phyloP scores from a whole-genome alignment of 192 early-diverging fungal species.

The Chytriomyces hyalinus region DNA sequence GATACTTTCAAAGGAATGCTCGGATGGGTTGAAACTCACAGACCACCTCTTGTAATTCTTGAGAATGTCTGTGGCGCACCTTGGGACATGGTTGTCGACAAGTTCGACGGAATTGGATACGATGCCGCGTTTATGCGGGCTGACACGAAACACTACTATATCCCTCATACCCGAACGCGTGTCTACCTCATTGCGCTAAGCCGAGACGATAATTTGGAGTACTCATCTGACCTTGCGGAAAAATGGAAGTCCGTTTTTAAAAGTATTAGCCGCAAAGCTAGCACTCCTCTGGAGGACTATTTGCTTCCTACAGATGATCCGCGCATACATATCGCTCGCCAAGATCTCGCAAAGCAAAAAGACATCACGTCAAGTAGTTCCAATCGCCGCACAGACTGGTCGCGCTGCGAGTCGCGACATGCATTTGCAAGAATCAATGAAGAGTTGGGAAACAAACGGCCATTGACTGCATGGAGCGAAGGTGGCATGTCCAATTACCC shows the following conservation, averaged over 20 bases:
- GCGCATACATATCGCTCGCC: slow-evolving; percentile 44
- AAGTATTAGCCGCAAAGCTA: slow-evolving; percentile 35
- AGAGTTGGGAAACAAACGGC: slow-evolving; percentile 44
- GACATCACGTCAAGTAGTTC: not conserved
- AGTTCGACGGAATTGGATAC: slow-evolving; percentile 41
- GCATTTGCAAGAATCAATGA: slow-evolving; percentile 41
- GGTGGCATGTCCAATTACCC: slow-evolving; percentile 43
- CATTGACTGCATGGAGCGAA: slow-evolving; percentile 51
- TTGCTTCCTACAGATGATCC: slow-evolving; percentile 51
- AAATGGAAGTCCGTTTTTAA: slow-evolving; percentile 42
- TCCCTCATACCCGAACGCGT: slow-evolving; percentile 54
- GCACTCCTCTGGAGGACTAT: slow-evolving; percentile 51
- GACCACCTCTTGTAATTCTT: slow-evolving; percentile 49
- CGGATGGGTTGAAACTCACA: slow-evolving; percentile 44
- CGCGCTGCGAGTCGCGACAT: slow-evolving; percentile 51
- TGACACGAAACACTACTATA: slow-evolving; percentile 56
- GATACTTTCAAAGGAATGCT: slow-evolving; percentile 54
- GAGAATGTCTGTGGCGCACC: slow-evolving; percentile 53
- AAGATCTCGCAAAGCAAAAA: slow-evolving; percentile 29
- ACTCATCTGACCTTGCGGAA: slow-evolving; percentile 16
- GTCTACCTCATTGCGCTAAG: slow-evolving; percentile 50
- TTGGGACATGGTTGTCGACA: slow-evolving; percentile 40
- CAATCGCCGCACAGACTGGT: slow-evolving; percentile 44
- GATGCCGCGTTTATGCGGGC: slow-evolving; percentile 26
- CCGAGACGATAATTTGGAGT: not conserved